Conservation (phyloP, 495 filamentous ascomycete species). For the Lichina pygmaea region DNA sequence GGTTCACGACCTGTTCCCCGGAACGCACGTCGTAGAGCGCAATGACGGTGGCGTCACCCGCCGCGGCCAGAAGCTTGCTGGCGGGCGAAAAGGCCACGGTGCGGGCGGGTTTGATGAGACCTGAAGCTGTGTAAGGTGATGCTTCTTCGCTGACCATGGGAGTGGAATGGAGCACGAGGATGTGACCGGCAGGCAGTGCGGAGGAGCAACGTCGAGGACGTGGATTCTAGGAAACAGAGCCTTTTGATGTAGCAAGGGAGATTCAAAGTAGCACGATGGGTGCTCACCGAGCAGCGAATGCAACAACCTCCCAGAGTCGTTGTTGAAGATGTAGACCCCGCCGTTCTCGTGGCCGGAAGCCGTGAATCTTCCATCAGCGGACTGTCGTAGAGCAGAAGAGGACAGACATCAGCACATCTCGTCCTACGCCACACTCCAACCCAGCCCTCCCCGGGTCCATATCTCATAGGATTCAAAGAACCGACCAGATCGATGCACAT, state of each 20-base stretch:
- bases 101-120: constrained; percentile 63
- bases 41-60: constrained; percentile 71
- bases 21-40: constrained; percentile 73
- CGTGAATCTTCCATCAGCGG: constrained; percentile 53
- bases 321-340: constrained; percentile 83
- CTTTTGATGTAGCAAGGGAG: constrained; percentile 1
- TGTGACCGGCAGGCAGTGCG: not conserved
- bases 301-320: constrained; percentile 57
- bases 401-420: too few species aligned
- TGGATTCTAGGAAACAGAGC: not conserved
- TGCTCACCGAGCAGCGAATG: constrained; percentile 58
- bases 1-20: constrained; percentile 73
- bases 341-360: constrained; percentile 87
- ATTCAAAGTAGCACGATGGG: not conserved
- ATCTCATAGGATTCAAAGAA: not conserved
- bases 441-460: not conserved
- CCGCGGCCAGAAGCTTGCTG: constrained; percentile 66
- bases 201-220: not conserved
- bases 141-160: not conserved
- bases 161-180: not conserved
- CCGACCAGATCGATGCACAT: constrained; percentile 59
- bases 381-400: constrained; percentile 13
- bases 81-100: constrained; percentile 67
- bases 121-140: constrained; percentile 14
- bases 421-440: too few species aligned